Base-by-base conservation (phyloP, 2,329 filamentous ascomycete species). In the Pseudocercospora musae region DNA sequence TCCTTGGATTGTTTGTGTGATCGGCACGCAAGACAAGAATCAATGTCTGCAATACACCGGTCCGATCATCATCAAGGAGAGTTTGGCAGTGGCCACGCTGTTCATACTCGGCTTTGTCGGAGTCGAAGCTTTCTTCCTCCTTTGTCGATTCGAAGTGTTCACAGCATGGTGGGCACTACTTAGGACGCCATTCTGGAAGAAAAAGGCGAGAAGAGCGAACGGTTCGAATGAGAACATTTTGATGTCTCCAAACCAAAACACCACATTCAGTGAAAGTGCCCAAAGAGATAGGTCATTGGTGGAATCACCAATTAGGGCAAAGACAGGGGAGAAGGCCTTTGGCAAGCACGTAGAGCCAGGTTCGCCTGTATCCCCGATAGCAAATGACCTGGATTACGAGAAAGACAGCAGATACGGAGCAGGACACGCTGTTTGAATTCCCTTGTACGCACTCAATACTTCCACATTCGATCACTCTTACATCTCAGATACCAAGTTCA, bases 1-100 rank as follows among this genome's bases (percentile, higher is more conserved):
- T 7, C 70, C 70, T 0, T 72, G 70, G 69, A 64, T 71, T 3
- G 40, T 70, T 1, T 72, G 69, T 49, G 49, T 72, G 9, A 65
- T 72, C 31, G 48, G 62, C n/a, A 65, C 62, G 29, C 64, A 68
- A 25, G 60, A 68, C 29, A 66, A 66, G 0, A 63, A 65, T 13
- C 48, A 58, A 42, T 71, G 70, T 21, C 23, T 68, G 7, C 37
- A 66, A 2, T 37, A 58, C 13, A 70, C 69, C 2, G 62, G 59
- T 5, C 50, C 61, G 2, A 52, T 71, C 7, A 65, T 71, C 48
- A 48, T 72, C 4, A 59, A 68, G 0, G 59, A 72, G 58, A 23
- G 57, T 1, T 31, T 68, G 15, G 62, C 64, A 0, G 62, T 71
- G 10, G 70, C 67, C 4, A 68, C 69, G 9, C 58, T 72, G 7